Base-by-base conservation (phyloP, 1,284 basidiomycete genomes). In the Porodaedalea pini region DNA sequence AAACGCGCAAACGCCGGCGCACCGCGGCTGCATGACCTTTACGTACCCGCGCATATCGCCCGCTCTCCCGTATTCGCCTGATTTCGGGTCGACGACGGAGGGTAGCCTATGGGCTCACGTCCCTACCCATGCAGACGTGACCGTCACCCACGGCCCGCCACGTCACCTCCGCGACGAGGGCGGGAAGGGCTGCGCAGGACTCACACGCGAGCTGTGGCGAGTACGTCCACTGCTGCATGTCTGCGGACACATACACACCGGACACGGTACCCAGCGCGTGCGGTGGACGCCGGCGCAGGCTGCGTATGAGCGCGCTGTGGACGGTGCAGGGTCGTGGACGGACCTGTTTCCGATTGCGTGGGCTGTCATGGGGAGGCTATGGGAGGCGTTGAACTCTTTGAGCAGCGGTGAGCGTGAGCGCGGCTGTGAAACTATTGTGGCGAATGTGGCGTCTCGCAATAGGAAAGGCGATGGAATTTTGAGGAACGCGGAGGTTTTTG, bases 231-330 rank as follows among this genome's bases (percentile, higher is more conserved):
- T 55, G 27, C 53, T 75, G 32, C 73, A 74, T 60, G 69, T 77
- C 4, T 77, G 72, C 56, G 76, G 76, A 4, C 75, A 78, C 55
- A 70, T 76, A 40, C 77, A 78, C 57, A 69, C 64, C 19, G 73
- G 63, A 5, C 65, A 71, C 19, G 75, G 74, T 19, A 36, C 62
- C 25, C 64, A 72, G 54, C 29, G 8, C 23, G 55, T 74, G 8
- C 19, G 29, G 27, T 78, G 74, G 73, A 39, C 50, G 15, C 13
- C 10, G 23, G 34, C 19, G 17, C 50, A 51, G 34, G 2, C 10
- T 17, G 19, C 50, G 10, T 51, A 39, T 25, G 50, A 51, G 31
- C 31, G 34, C 5, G 25, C 40, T 8, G 37, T 27, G 50, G 23
- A 19, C 27, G 36, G 25, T 11, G 2, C 7, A 4, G 34, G 21